A percentile compares a stretch with the other conserved stretches of the same genome.
These are phyloP conservation scores for Herpetomonas muscarum DNA, from an alignment of 208 protist genomes.

Conservation along the genomic window DNA sequence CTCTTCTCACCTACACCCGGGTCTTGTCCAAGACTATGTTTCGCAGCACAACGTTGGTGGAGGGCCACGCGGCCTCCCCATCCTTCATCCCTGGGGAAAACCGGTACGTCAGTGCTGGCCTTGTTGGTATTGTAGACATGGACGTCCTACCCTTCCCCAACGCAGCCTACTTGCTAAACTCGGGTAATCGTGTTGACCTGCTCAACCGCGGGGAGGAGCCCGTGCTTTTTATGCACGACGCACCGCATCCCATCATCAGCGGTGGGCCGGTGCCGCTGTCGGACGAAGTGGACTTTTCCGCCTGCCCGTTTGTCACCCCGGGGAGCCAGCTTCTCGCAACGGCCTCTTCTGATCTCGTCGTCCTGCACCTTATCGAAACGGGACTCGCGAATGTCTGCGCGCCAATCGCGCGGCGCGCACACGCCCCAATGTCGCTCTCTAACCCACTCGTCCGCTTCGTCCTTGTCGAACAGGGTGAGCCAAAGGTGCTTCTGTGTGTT, in stretches of 20 bases:
- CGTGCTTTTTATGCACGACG: constrained; percentile 16
- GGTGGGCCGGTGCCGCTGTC: background rate
- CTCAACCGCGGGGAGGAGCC: constrained; percentile 3
- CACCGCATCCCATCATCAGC: background rate
- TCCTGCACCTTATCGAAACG: constrained; percentile 39
- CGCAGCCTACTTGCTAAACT: constrained; percentile 11
- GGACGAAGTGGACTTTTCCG: background rate
- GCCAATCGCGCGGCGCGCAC: constrained; percentile 27
- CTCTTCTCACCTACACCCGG: constrained; percentile 43
- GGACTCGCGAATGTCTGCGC: constrained; percentile 20
- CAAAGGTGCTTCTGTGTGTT: constrained; percentile 40
- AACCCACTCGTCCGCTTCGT: constrained; percentile 52
- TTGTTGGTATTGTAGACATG: constrained; percentile 4
- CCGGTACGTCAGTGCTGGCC: too few species aligned
- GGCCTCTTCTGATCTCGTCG: constrained; percentile 34
- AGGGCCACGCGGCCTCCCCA: constrained; percentile 6
- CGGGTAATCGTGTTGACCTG: constrained; percentile 5
- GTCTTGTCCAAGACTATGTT: constrained; percentile 42
- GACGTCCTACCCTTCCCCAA: constrained; percentile 15
- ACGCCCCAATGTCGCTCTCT: constrained; percentile 16
- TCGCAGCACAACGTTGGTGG: constrained; percentile 31
- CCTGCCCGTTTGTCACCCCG: background rate
- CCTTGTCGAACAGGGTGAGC: constrained; percentile 15
- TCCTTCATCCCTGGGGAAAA: too few species aligned
- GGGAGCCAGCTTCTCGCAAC: constrained; percentile 12